phyloP scores from a whole-genome alignment of 2,329 filamentous ascomycete genomes.

The Ceratocystiopsis sp. region DNA sequence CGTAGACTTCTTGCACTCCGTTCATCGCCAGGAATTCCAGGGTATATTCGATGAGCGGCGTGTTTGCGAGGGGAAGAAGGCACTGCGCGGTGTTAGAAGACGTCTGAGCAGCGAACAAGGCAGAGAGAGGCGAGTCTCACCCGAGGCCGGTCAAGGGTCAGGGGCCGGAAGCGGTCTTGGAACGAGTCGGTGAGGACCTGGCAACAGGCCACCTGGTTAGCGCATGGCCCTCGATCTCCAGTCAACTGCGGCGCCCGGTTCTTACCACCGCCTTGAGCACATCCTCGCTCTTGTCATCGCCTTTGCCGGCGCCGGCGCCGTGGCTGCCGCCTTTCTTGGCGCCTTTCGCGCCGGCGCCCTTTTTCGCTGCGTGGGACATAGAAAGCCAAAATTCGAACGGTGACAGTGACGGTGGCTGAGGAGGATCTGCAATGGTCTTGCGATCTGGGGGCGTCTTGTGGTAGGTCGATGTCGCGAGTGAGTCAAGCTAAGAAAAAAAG shows the following conservation, averaged over 20 bases:
- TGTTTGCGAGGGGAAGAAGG: constrained; percentile 82
- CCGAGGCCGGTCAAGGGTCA: constrained; percentile 75
- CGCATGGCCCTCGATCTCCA: neutral
- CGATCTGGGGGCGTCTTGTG: too few species aligned
- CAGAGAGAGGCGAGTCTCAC: constrained; percentile 33
- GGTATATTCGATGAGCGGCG: constrained; percentile 91
- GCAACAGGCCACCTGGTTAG: constrained; percentile 9
- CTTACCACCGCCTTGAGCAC: constrained; percentile 37
- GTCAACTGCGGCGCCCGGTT: neutral
- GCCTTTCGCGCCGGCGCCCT: constrained; percentile 6
- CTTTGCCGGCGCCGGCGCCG: constrained; percentile 14
- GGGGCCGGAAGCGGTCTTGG: constrained; percentile 78
- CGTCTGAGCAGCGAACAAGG: neutral
- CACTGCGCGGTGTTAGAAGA: constrained; percentile 38
- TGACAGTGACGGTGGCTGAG: neutral
- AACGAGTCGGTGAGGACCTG: constrained; percentile 88
- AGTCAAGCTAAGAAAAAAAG: too few species aligned
- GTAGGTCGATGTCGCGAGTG: too few species aligned
- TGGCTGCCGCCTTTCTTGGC: constrained; percentile 38
- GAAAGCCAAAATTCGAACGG: neutral
- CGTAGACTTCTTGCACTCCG: constrained; percentile 82
- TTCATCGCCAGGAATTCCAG: constrained; percentile 92
- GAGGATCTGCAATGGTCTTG: too few species aligned
- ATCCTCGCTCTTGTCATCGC: constrained; percentile 40
- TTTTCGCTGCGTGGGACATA: constrained; percentile 23